Evolutionary conservation across 1,284 basidiomycete species (phyloP), one percentile per base, ranked within the genome.

Genomic region (Exobasidium cylindrosporum): DNA sequence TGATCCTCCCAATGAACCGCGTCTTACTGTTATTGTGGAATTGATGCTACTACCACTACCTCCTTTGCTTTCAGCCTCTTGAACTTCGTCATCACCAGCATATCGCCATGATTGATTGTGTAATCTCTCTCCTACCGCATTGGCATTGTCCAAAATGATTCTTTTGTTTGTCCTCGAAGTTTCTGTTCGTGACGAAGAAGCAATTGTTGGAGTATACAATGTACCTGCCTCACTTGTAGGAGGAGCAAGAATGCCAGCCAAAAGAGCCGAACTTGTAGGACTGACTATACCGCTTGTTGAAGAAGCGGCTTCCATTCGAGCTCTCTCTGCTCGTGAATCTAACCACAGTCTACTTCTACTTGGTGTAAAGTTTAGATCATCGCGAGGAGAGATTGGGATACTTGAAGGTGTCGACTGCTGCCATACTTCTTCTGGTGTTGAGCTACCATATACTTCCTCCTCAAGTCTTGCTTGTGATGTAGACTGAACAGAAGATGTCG

Each of bases 301-400:
- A 10, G 35, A 7, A 40, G 35, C 35, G 2, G 21, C 47, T 50
- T 50, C 47, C 54, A 44, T 55, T 6, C 54, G 40, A 21, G 23
- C 26, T 35, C 54, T 45, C 14, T 44, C 40, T 30, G 54, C 54
- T 29, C 54, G 21, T 5, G 47, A 50, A 28, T 50, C 47, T 6
- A 28, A 13, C 47, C 47, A 50, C 26, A 50, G 13, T 50, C 26
- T 50, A 14, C 47, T 28, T 24, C 26, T 23, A 4, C n/a, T 4
- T 24, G 47, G 47, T 6, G 26, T 24, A 2, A 24, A 3, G 13
- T 6, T 28, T 13, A 55, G 30, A 35, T 55, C 54, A 6, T 55
- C 54, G n/a, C 32, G 54, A 40, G 35, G n/a, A n/a, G n/a, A n/a
- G n/a, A n/a, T n/a, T n/a, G n/a, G n/a, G n/a, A n/a, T n/a, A n/a